These are phyloP conservation scores for Iris pallida DNA, from an alignment of 116 monocot genomes.

Conservation along the genomic window DNA sequence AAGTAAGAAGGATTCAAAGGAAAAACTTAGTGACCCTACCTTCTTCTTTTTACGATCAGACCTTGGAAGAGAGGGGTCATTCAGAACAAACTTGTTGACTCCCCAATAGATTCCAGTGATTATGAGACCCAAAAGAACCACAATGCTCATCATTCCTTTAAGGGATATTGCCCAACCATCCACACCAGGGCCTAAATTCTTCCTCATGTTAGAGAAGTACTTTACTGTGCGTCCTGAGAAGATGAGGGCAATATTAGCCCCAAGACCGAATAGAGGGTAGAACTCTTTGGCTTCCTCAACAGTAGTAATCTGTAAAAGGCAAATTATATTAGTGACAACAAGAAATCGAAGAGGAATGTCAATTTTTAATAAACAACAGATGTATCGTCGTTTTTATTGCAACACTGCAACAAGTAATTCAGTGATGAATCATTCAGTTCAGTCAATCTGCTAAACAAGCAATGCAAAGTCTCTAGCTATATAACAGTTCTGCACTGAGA, in stretches of 20 bases:
- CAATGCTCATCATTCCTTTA: slow-evolving; percentile 98
- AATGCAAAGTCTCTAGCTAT: too few relatives aligned
- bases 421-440: too few relatives aligned
- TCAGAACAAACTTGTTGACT: slow-evolving; percentile 75
- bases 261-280: slow-evolving; percentile 94
- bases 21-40: slow-evolving; percentile 19
- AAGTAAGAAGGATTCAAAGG: neutral
- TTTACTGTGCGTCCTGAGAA: slow-evolving; percentile 97
- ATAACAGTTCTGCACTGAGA: too few relatives aligned
- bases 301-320: slow-evolving; percentile 74
- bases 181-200: slow-evolving; percentile 84
- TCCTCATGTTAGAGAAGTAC: slow-evolving; percentile 86
- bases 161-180: slow-evolving; percentile 96
- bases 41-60: slow-evolving; percentile 68
- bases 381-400: too few relatives aligned
- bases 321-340: neutral
- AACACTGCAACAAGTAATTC: neutral
- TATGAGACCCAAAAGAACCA: slow-evolving; percentile 63
- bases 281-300: slow-evolving; percentile 98
- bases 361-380: neutral
- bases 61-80: slow-evolving; percentile 79
- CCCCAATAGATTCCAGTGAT: slow-evolving; percentile 78
- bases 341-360: neutral
- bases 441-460: too few relatives aligned
- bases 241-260: slow-evolving; percentile 87